phyloP scores from a whole-genome alignment of 2,329 filamentous ascomycete genomes.

The Coniochaeta sp. region DNA sequence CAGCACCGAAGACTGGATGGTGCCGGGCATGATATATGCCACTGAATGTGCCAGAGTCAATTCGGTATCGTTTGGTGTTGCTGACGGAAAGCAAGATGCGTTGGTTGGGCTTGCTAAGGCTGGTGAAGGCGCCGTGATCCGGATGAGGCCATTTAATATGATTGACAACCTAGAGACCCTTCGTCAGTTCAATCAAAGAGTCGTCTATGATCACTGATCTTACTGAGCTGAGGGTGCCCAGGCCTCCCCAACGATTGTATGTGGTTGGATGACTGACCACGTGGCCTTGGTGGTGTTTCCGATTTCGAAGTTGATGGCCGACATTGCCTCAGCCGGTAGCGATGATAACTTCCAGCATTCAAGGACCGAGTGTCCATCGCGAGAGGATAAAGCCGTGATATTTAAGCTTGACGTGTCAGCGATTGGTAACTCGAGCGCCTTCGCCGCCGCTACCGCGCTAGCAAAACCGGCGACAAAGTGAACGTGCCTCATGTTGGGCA shows the following conservation, averaged over 20 bases:
- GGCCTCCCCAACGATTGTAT: constrained; percentile 21
- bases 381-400: constrained; percentile 18
- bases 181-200: no score
- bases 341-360: constrained; percentile 21
- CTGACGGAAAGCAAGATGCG: no score
- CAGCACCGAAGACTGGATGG: constrained; percentile 20
- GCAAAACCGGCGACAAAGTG: no score
- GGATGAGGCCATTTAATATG: constrained; percentile 23
- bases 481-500: no score
- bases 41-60: constrained; percentile 11
- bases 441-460: no score
- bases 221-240: constrained; percentile 25
- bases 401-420: not conserved
- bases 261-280: constrained; percentile 23
- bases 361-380: constrained; percentile 17
- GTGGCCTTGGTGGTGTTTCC: constrained; percentile 18
- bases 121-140: constrained; percentile 20
- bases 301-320: constrained; percentile 21
- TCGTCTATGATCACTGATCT: no score
- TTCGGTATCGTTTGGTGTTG: no score
- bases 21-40: constrained; percentile 22
- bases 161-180: constrained; percentile 16
- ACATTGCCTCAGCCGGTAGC: constrained; percentile 17
- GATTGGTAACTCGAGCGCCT: no score
- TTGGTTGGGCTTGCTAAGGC: not conserved